These are phyloP conservation scores for Hypoxylon sp. DNA, from an alignment of 2,329 filamentous ascomycete species.

Conservation along the genomic window DNA sequence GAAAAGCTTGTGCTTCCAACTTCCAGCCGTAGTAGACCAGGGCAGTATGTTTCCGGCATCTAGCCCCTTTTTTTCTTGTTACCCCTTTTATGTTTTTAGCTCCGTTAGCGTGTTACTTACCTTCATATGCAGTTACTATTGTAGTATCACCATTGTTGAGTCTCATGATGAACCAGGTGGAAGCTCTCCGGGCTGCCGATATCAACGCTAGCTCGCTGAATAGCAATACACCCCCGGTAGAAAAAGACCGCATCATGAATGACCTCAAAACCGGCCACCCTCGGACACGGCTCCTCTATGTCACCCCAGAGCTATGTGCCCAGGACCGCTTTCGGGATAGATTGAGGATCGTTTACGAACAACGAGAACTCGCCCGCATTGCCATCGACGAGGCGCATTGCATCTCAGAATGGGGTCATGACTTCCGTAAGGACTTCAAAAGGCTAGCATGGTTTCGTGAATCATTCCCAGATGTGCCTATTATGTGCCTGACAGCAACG, in stretches of 20 bases:
- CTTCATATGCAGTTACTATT: conserved; percentile 60
- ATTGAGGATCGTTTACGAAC: conserved; percentile 79
- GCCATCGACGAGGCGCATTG: conserved; percentile 97
- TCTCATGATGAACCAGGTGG: conserved; percentile 96
- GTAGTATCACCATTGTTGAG: conserved; percentile 91
- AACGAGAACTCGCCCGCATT: conserved; percentile 87
- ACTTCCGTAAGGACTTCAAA: conserved; percentile 95
- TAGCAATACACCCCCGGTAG: conserved; percentile 77
- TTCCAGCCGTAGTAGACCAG: conserved; percentile 88
- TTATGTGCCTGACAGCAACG: conserved; percentile 94
- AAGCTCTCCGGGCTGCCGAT: conserved; percentile 79
- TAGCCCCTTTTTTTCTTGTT: background rate
- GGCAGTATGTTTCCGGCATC: conserved; percentile 73
- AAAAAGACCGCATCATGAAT: conserved; percentile 78
- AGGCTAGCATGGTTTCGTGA: conserved; percentile 87
- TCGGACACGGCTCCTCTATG: conserved; percentile 85
- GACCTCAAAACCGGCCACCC: conserved; percentile 93
- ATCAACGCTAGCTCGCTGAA: conserved; percentile 90
- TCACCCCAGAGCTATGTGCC: conserved; percentile 91
- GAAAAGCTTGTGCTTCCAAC: conserved; percentile 93
- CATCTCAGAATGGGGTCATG: conserved; percentile 98
- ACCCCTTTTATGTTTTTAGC: background rate
- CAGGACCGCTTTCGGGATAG: conserved; percentile 82
- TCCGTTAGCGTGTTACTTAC: conserved; percentile 21
- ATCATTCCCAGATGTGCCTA: conserved; percentile 85